Evolutionary conservation across 768 basidiomycete genomes (phyloP).

Genomic region (Collybiopsis luxurians): DNA sequence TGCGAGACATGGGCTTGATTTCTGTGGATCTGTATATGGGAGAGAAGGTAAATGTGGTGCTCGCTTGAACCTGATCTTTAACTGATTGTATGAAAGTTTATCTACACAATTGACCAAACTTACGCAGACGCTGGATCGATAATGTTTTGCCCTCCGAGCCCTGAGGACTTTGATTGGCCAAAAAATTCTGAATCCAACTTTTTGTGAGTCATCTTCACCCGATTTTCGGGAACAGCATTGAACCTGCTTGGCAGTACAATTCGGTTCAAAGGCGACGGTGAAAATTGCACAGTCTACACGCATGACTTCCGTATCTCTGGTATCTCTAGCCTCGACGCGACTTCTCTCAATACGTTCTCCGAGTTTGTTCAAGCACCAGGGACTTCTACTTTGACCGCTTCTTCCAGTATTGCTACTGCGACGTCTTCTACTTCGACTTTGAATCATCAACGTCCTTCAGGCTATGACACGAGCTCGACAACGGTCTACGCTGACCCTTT

Average conservation of each 20-base stretch:
- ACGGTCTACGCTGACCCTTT: constrained; percentile 6
- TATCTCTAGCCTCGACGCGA: constrained; percentile 15
- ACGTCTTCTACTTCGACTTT: neutral
- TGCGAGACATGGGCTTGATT: constrained; percentile 40
- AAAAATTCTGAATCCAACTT: constrained; percentile 25
- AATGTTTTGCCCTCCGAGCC: constrained; percentile 27
- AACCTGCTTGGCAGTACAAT: constrained; percentile 25
- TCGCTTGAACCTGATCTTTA: neutral
- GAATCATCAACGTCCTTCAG: neutral
- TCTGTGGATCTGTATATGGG: constrained; percentile 45
- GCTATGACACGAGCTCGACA: neutral
- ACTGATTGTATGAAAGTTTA: constrained; percentile 27
- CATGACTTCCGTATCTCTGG: constrained; percentile 46
- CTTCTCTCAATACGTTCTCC: constrained; percentile 5
- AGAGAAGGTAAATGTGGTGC: constrained; percentile 31
- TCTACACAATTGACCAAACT: constrained; percentile 40
- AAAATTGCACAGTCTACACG: constrained; percentile 39
- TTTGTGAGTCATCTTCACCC: neutral
- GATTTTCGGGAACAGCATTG: neutral
- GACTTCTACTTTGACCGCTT: neutral
- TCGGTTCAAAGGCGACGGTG: constrained; percentile 24
- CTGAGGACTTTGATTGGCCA: constrained; percentile 18
- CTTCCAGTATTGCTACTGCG: neutral
- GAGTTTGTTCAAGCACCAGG: neutral
- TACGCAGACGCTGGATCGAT: constrained; percentile 33